phyloP scores from a whole-genome alignment of 2,329 filamentous ascomycete species.

The Dothideomycetes sp. region DNA sequence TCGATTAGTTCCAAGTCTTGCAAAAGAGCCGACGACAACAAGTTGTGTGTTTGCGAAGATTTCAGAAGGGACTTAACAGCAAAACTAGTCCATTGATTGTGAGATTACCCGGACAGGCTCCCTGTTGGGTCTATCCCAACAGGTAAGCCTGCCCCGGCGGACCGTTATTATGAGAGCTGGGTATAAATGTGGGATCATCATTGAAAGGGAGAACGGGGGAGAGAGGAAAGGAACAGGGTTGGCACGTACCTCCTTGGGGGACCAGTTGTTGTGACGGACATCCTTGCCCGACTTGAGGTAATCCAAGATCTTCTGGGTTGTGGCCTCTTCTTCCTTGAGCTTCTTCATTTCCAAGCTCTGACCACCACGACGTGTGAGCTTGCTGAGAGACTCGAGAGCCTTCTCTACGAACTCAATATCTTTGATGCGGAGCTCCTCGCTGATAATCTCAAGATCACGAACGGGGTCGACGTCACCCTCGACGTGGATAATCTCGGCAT shows the following conservation, averaged over 20 bases:
- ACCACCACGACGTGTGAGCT: slow-evolving; percentile 89
- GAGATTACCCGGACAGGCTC: slow-evolving; percentile 11
- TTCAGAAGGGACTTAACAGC: slow-evolving; percentile 36
- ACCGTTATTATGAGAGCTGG: slow-evolving; percentile 70
- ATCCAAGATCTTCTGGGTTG: slow-evolving; percentile 78
- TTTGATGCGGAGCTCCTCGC: slow-evolving; percentile 91
- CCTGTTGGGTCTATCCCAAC: slow-evolving; percentile 48
- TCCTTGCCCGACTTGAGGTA: slow-evolving; percentile 84
- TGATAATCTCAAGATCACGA: slow-evolving; percentile 92
- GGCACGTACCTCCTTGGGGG: slow-evolving; percentile 90
- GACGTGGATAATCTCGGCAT: slow-evolving; percentile 98
- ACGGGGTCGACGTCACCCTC: slow-evolving; percentile 96
- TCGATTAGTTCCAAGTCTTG: slow-evolving; percentile 15
- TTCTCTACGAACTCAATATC: slow-evolving; percentile 99
- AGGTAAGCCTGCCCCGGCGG: slow-evolving; percentile 10
- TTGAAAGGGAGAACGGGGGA: slow-evolving; percentile 35
- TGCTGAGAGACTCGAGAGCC: slow-evolving; percentile 80
- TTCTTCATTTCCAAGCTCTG: slow-evolving; percentile 98
- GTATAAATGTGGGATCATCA: slow-evolving; percentile 99
- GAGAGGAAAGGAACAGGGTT: slow-evolving; percentile 20
- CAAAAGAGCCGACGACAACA: not conserved
- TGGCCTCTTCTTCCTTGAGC: slow-evolving; percentile 86
- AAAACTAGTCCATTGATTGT: slow-evolving; percentile 9
- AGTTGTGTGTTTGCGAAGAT: not conserved
- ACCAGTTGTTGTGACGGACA: slow-evolving; percentile 82